Base-by-base conservation (phyloP, 1,139 yeast species). In the Kodamaea suecica region DNA sequence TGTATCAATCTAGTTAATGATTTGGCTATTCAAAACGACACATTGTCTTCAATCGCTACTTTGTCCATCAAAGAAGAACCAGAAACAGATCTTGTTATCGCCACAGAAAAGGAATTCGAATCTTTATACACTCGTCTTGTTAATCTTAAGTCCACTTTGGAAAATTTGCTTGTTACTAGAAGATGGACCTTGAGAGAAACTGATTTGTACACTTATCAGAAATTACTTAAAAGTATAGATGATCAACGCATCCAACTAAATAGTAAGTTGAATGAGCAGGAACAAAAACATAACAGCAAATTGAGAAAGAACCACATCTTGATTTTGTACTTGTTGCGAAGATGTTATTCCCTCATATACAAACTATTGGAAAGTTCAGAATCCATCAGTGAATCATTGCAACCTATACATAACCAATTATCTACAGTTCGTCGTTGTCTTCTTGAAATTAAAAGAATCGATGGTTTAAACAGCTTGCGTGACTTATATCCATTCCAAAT, bases 151-250 rank as follows among this genome's bases (percentile, higher is more conserved):
- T 69, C 77, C 17, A 81, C 80, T 14, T 68, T 92, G 43, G 95
- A 86, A 49, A 86, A 85, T 48, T 66, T 92, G 46, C 69, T 88
- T 45, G 78, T 92, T 23, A 92, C 98, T 3, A 80, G 96, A 61
- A 77, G 97, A 57, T 92, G 98, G 98, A 90, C 97, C 2, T 69
- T 92, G 61, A 77, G 98, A 53, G 95, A 88, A 53, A 92, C 97
- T 0, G 98, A 92, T 60, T 69, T 92, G 47, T 92, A 84, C 61
- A 73, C 74, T 36, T 90, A 84, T 56, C 95, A 88, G 58, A 78
- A 81, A 51, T 71, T 70, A 43, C 66, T 90, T 44, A 80, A 80
- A 49, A 74, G 72, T 39, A 80, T 90, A 43, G 96, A 90, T 53
- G 82, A 76, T 36, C 57, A 75, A 43, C 68, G 96, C 48, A 68